Percentiles rank a stretch among this genome's conserved stretches.
Evolutionary conservation across 306 rosid species (phyloP).

Genomic region (Cucurbita pepo): DNA sequence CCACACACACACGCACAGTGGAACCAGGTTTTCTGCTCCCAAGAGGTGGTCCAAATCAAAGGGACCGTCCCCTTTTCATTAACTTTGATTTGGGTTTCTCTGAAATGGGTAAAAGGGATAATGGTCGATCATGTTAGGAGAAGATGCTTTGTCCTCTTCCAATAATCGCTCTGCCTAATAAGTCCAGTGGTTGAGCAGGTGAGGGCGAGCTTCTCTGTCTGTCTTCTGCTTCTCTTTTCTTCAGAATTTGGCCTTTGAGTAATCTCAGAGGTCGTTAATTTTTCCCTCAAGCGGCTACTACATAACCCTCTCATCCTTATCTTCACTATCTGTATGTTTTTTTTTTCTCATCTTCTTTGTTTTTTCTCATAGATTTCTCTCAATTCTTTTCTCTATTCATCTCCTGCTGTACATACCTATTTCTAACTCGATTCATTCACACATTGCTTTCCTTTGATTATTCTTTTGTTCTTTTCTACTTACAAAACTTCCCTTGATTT

Average conservation of each 20-base stretch:
- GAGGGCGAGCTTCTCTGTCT: neutral
- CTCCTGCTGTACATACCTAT: neutral
- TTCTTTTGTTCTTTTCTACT: neutral
- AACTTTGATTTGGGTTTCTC: neutral
- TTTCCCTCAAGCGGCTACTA: neutral
- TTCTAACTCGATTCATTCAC: neutral
- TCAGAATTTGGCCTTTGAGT: neutral
- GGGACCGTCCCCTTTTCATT: neutral
- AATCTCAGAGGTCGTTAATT: conserved; percentile 3
- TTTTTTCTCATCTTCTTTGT: neutral
- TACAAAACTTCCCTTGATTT: neutral
- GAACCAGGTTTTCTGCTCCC: neutral
- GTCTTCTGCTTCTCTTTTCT: neutral
- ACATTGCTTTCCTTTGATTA: neutral
- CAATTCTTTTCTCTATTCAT: neutral
- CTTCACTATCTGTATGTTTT: neutral
- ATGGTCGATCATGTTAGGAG: conserved; percentile 1
- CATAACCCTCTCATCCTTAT: neutral
- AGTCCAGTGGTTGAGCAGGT: conserved; percentile 10
- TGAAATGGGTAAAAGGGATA: neutral
- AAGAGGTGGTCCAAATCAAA: neutral
- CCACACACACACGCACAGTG: neutral
- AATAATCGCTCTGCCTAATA: neutral
- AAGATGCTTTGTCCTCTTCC: neutral
- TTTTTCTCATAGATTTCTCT: neutral